phyloP scores from a whole-genome alignment of 495 filamentous ascomycete species.

The Polyplosphaeria fusca region DNA sequence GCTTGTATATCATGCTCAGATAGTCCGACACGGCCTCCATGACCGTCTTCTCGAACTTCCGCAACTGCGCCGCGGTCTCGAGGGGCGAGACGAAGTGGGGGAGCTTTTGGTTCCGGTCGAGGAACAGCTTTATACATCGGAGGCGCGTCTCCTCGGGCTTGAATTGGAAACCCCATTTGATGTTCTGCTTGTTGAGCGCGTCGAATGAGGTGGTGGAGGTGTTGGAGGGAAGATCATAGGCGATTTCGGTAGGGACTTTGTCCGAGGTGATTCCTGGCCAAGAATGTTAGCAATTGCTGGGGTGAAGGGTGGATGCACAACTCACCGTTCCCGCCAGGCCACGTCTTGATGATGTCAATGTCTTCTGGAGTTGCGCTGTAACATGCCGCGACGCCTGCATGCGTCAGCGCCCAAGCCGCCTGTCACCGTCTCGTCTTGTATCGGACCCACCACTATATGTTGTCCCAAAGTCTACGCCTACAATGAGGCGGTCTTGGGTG shows the following conservation, averaged over 20 bases:
- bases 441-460: slow-evolving; percentile 38
- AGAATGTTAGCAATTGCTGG: slow-evolving; percentile 14
- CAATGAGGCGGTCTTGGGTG: slow-evolving; percentile 37
- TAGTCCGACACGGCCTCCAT: slow-evolving; percentile 49
- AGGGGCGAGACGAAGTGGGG: slow-evolving; percentile 73
- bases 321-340: slow-evolving; percentile 65
- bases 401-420: slow-evolving; percentile 1
- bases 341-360: slow-evolving; percentile 76
- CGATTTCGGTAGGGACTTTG: slow-evolving; percentile 47
- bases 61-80: slow-evolving; percentile 69
- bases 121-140: slow-evolving; percentile 76
- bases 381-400: slow-evolving; percentile 63
- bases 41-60: slow-evolving; percentile 50
- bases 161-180: slow-evolving; percentile 77
- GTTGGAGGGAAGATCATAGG: slow-evolving; percentile 30
- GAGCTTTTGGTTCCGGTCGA: slow-evolving; percentile 72
- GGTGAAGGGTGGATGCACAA: not conserved
- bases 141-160: slow-evolving; percentile 68
- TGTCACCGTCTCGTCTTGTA: not conserved
- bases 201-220: slow-evolving; percentile 7
- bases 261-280: slow-evolving; percentile 42
- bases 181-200: slow-evolving; percentile 28
- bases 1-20: slow-evolving; percentile 59
- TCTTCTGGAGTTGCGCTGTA: slow-evolving; percentile 74
- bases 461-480: slow-evolving; percentile 45